These are phyloP conservation scores for Cutaneotrichosporon dermatis DNA, from an alignment of 1,284 basidiomycete genomes.

Conservation along the genomic window DNA sequence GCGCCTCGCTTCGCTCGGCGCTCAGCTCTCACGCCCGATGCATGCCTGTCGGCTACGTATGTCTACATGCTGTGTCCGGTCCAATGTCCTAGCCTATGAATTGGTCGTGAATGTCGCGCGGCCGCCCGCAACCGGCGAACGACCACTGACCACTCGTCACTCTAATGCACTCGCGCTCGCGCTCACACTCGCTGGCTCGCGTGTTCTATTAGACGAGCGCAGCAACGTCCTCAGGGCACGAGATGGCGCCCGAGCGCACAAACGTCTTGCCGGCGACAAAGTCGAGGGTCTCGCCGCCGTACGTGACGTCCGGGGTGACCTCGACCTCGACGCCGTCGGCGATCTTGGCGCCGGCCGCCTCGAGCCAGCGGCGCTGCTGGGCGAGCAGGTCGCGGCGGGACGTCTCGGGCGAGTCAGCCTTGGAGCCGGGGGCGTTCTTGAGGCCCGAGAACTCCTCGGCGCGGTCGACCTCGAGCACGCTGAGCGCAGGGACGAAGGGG, in stretches of 20 bases:
- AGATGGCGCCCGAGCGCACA: slow-evolving; percentile 52
- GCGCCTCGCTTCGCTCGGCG: too few relatives aligned
- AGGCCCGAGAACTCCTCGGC: slow-evolving; percentile 91
- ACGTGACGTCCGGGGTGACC: slow-evolving; percentile 80
- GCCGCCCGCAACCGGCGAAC: too few relatives aligned
- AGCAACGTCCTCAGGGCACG: slow-evolving; percentile 25
- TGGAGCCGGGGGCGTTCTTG: slow-evolving; percentile 94
- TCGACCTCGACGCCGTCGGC: slow-evolving; percentile 66
- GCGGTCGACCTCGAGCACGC: slow-evolving; percentile 83
- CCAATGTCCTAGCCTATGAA: too few relatives aligned
- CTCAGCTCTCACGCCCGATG: too few relatives aligned
- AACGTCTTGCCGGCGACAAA: slow-evolving; percentile 72
- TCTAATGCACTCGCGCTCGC: too few relatives aligned
- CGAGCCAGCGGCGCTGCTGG: slow-evolving; percentile 84
- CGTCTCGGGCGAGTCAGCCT: slow-evolving; percentile 89
- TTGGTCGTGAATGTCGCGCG: too few relatives aligned
- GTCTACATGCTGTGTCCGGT: too few relatives aligned
- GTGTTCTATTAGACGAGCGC: slow-evolving; percentile 2
- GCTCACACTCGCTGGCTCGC: too few relatives aligned
- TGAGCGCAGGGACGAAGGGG: slow-evolving; percentile 78
- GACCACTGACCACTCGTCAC: too few relatives aligned
- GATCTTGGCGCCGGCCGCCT: slow-evolving; percentile 70
- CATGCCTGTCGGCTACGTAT: too few relatives aligned
- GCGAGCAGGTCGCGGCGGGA: slow-evolving; percentile 81
- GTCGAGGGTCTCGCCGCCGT: slow-evolving; percentile 87